Evolutionary conservation across 306 rosid species (phyloP).

Genomic region (Vigna nakashimae): DNA sequence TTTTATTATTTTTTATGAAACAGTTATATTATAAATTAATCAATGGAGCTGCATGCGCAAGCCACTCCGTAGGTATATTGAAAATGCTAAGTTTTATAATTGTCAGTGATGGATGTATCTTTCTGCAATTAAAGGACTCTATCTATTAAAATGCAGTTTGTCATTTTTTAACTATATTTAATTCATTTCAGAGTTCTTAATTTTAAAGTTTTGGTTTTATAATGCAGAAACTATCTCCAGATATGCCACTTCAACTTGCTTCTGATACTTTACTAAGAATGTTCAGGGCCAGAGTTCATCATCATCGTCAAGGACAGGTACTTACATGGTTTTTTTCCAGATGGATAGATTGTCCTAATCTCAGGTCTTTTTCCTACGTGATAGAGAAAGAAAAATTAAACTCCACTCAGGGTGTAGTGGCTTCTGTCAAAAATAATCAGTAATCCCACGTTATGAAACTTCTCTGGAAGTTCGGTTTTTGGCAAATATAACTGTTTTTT

Average conservation of each 20-base stretch:
- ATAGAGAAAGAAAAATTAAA: not conserved
- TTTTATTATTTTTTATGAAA: not conserved
- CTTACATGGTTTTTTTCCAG: constrained; percentile 7
- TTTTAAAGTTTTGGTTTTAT: constrained; percentile 34
- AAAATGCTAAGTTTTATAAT: constrained; percentile 18
- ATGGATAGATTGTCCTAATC: constrained; percentile 29
- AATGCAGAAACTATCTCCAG: constrained; percentile 84
- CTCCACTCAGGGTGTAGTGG: not conserved
- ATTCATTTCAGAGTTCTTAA: constrained; percentile 11
- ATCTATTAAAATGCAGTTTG: constrained; percentile 30
- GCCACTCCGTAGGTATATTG: not conserved
- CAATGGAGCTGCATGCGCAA: constrained; percentile 5
- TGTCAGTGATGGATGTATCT: constrained; percentile 29
- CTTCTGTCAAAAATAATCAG: constrained; percentile 35
- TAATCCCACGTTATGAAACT: constrained; percentile 12
- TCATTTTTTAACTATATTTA: constrained; percentile 1
- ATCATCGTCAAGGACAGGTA: constrained; percentile 93
- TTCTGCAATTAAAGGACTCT: constrained; percentile 10
- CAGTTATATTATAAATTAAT: not conserved
- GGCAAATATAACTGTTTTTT: not conserved
- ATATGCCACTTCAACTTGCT: constrained; percentile 98
- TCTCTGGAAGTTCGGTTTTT: constrained; percentile 18
- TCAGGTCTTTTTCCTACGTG: not conserved
- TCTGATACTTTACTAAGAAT: constrained; percentile 90
- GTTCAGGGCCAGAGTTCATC: constrained; percentile 95